These are phyloP conservation scores for Paraglomus occultum DNA, from an alignment of 192 early-diverging fungal genomes.

Conservation along the genomic window DNA sequence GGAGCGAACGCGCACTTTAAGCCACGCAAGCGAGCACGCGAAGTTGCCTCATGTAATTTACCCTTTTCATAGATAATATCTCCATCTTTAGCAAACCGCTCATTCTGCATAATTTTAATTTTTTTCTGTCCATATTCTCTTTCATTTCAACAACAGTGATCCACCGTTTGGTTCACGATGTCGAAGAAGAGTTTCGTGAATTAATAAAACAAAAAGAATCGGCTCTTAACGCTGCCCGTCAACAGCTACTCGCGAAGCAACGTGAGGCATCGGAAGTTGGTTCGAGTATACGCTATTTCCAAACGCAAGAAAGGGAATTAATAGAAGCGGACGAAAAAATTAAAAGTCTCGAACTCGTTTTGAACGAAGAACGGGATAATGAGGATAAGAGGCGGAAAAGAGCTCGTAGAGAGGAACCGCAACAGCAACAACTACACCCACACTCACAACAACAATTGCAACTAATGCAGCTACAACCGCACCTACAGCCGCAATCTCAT, in stretches of 20 bases:
- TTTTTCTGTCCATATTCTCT: not conserved
- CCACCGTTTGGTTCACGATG: constrained; percentile 63
- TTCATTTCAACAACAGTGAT: constrained; percentile 41
- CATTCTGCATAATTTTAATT: constrained; percentile 16
- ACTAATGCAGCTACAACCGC: not conserved
- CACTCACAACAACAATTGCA: not conserved
- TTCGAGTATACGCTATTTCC: constrained; percentile 49
- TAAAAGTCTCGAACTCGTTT: constrained; percentile 55
- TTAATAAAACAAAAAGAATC: constrained; percentile 57
- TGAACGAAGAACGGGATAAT: constrained; percentile 43
- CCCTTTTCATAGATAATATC: not conserved
- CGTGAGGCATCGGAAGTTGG: constrained; percentile 55
- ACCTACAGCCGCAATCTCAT: not conserved
- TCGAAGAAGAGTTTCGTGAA: constrained; percentile 66
- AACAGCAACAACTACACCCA: not conserved
- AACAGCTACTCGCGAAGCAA: constrained; percentile 52
- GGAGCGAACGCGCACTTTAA: not conserved
- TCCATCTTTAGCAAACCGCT: not conserved
- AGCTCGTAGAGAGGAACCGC: not conserved
- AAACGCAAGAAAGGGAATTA: constrained; percentile 49
- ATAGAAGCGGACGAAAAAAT: constrained; percentile 61
- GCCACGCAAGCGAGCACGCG: constrained; percentile 37
- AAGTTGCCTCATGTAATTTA: constrained; percentile 39
- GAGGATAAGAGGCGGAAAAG: constrained; percentile 30
- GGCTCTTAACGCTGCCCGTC: constrained; percentile 54